phyloP scores from a whole-genome alignment of 805 yeast species.

The Blastobotrys terrestris region DNA sequence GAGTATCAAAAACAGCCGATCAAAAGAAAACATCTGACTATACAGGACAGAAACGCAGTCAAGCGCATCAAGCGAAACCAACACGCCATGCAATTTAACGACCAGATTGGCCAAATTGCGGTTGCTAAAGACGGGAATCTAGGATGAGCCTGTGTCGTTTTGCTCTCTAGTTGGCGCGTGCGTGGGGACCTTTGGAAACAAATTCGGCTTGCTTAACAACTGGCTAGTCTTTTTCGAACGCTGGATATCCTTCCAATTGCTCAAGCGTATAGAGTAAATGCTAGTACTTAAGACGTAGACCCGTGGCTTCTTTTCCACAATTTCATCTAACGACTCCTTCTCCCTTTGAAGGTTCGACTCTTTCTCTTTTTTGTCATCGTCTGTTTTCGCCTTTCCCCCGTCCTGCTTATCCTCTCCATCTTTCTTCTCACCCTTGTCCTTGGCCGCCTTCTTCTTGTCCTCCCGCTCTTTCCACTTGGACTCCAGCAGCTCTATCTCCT shows the following conservation, averaged over 20 bases:
- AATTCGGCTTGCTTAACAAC: slow-evolving; percentile 26
- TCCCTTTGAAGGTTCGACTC: slow-evolving; percentile 11
- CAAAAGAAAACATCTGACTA: not conserved
- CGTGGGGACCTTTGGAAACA: slow-evolving; percentile 33
- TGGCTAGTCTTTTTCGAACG: slow-evolving; percentile 27
- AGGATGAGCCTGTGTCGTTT: not conserved
- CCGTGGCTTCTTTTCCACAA: slow-evolving; percentile 34
- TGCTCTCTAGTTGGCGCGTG: slow-evolving; percentile 10
- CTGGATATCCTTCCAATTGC: slow-evolving; percentile 23
- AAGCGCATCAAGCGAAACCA: not conserved
- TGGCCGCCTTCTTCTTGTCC: slow-evolving; percentile 15
- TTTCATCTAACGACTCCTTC: slow-evolving; percentile 17
- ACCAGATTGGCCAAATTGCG: not conserved
- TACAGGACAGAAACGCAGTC: not conserved
- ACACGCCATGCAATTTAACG: not conserved
- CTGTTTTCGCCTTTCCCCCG: slow-evolving; percentile 12
- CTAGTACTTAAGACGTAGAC: slow-evolving; percentile 36
- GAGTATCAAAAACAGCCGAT: not conserved
- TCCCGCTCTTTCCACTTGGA: slow-evolving; percentile 17
- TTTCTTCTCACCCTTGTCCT: slow-evolving; percentile 15
- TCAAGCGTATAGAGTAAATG: slow-evolving; percentile 38
- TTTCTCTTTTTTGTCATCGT: slow-evolving; percentile 21
- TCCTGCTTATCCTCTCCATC: slow-evolving; percentile 16
- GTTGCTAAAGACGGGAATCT: not conserved
- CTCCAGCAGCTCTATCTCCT: slow-evolving; percentile 29